Evolutionary conservation across 305 asterid genomes (phyloP).

Genomic region (Fraxinus dipetala): DNA sequence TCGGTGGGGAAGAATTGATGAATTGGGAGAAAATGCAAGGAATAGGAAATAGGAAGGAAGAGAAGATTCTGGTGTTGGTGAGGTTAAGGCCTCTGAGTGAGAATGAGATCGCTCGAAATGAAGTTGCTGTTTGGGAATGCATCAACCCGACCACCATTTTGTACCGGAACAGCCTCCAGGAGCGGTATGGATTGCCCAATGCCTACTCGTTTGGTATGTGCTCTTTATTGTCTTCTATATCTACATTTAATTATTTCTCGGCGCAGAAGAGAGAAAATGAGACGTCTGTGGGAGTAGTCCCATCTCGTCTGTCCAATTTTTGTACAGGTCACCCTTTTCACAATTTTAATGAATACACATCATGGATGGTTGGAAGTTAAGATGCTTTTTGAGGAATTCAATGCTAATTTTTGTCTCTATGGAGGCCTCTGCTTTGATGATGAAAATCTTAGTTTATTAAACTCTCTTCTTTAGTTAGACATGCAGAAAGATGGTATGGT

Average conservation of each 20-base stretch:
- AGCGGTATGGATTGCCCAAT: slow-evolving; percentile 84
- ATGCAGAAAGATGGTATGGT: not conserved
- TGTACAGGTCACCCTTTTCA: not conserved
- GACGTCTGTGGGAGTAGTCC: not conserved
- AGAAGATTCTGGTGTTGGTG: slow-evolving; percentile 83
- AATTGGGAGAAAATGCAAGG: slow-evolving; percentile 80
- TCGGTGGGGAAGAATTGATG: slow-evolving; percentile 71
- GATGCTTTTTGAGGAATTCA: not conserved
- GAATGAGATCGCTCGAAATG: slow-evolving; percentile 65
- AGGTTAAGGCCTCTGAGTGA: slow-evolving; percentile 92
- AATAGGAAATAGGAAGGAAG: slow-evolving; percentile 46
- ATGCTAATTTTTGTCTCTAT: not conserved
- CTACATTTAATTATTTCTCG: not conserved
- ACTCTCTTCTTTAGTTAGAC: too few species aligned
- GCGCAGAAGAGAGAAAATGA: too few species aligned
- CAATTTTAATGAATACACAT: not conserved
- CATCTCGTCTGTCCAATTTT: not conserved
- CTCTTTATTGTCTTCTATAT: slow-evolving; percentile 10
- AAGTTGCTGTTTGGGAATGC: slow-evolving; percentile 96
- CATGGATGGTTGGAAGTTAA: not conserved
- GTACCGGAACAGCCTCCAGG: slow-evolving; percentile 89
- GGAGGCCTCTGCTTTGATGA: not conserved
- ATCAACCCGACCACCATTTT: slow-evolving; percentile 78
- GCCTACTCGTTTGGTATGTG: slow-evolving; percentile 80
- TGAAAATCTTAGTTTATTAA: not conserved